These are phyloP conservation scores for Hemisphaericaspora subhashii DNA, from an alignment of 1,139 yeast species.

Conservation along the genomic window DNA sequence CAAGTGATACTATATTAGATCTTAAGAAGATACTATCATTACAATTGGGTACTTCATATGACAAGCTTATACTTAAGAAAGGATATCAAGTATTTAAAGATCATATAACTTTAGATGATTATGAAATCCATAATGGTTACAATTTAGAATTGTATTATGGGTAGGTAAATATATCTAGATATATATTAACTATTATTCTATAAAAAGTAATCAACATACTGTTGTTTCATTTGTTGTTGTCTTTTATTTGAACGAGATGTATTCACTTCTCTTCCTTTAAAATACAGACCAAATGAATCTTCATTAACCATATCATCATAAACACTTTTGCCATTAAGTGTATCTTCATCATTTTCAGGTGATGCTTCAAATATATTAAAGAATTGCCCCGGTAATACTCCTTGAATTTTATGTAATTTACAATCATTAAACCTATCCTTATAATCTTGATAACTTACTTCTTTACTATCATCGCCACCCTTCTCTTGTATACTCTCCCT, in stretches of 20 bases:
- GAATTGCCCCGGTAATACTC: slow-evolving; percentile 47
- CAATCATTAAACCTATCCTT: slow-evolving; percentile 15
- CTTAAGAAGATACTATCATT: slow-evolving; percentile 80
- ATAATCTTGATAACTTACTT: slow-evolving; percentile 8
- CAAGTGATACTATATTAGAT: slow-evolving; percentile 87
- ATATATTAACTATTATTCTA: slow-evolving; percentile 21
- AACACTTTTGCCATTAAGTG: slow-evolving; percentile 41
- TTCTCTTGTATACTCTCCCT: slow-evolving; percentile 14
- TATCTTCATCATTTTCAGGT: slow-evolving; percentile 71
- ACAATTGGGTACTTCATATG: slow-evolving; percentile 75
- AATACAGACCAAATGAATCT: slow-evolving; percentile 20
- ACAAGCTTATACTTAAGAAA: slow-evolving; percentile 66
- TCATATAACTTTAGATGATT: slow-evolving; percentile 87
- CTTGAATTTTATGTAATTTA: slow-evolving; percentile 16
- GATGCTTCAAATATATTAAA: slow-evolving; percentile 97
- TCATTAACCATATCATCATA: slow-evolving; percentile 29
- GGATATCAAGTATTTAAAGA: slow-evolving; percentile 83
- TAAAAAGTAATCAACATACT: slow-evolving; percentile 71
- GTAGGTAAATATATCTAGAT: slow-evolving; percentile 18
- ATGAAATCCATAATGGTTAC: slow-evolving; percentile 89
- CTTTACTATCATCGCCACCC: slow-evolving; percentile 13
- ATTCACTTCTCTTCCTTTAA: slow-evolving; percentile 16
- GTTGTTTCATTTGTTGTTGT: slow-evolving; percentile 25
- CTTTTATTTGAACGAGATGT: background rate
- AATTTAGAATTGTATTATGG: slow-evolving; percentile 81